A percentile compares a stretch with the other conserved stretches of the same genome.
These are phyloP conservation scores for Yamadazyma conglobata DNA, from an alignment of 1,139 yeast species.

Conservation along the genomic window DNA sequence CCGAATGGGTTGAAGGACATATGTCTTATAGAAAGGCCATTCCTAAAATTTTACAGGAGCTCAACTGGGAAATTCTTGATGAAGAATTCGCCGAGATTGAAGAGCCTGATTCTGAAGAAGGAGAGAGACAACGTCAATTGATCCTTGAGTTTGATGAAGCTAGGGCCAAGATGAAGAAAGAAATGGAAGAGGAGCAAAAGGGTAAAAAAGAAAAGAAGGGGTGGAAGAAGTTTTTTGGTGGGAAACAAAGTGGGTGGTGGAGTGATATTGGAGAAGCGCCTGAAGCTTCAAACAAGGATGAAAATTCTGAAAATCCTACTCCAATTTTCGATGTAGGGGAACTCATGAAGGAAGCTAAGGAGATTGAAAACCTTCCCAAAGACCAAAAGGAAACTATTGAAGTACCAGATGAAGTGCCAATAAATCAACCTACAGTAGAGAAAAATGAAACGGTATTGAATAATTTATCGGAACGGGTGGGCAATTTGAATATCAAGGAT, in stretches of 20 bases:
- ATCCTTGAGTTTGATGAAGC: conserved; percentile 85
- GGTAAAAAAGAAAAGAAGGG: conserved; percentile 30
- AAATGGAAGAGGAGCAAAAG: conserved; percentile 25
- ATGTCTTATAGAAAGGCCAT: conserved; percentile 94
- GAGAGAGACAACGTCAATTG: conserved; percentile 76
- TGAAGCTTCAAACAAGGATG: conserved; percentile 12
- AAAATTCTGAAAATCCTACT: conserved; percentile 15
- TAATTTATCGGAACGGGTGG: conserved; percentile 6
- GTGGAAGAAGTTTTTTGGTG: conserved; percentile 68
- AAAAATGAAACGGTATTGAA: no score
- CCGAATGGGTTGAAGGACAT: conserved; percentile 88
- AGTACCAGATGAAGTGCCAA: conserved; percentile 9
- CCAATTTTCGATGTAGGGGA: conserved; percentile 47
- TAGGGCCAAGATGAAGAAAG: conserved; percentile 52
- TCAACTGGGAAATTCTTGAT: conserved; percentile 79
- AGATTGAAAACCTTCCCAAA: conserved; percentile 33
- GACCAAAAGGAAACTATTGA: neutral
- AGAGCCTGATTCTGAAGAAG: conserved; percentile 89
- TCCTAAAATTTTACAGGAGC: conserved; percentile 66
- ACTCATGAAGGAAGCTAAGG: conserved; percentile 42
- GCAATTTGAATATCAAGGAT: conserved; percentile 2
- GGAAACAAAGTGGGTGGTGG: conserved; percentile 88
- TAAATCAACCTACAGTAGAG: conserved; percentile 14
- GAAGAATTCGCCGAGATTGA: conserved; percentile 96
- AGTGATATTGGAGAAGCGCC: conserved; percentile 52